Evolutionary conservation across 1,284 basidiomycete species (phyloP), one percentile per base, ranked within the genome.

Genomic region (Amylostereum areolatum): DNA sequence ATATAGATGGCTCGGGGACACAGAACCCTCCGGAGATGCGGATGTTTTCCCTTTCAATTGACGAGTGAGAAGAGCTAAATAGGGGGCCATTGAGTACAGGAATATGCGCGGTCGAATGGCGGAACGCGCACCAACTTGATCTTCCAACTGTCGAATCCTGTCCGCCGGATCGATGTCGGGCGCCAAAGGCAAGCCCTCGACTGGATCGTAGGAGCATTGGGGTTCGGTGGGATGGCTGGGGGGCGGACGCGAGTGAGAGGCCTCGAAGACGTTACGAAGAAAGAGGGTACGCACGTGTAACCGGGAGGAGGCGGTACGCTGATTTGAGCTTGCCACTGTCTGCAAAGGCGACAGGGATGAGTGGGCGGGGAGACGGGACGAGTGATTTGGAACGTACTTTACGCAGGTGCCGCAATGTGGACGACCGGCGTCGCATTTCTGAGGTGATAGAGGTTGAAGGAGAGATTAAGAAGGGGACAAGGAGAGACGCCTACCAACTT

Each of bases 401-500:
- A 88, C 77, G 60, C 88, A 91, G 43, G 88, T 90, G 37, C 81
- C 77, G 63, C 88, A 91, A 62, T 90, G 86, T 8, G 87, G 87
- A 52, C 89, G 79, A 43, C 81, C 76, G 41, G 87, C 87, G 64
- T 90, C 88, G 57, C 87, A 90, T 85, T 88, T 90, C 87, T 90
- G 45, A n/a, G 44, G 11, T 12, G 24, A 33, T 42, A 28, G n/a
- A 45, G 34, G 27, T 30, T 49, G 48, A 41, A 18, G 48, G 48
- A 56, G 30, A 30, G 29, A 34, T 49, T 46, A 32, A 31, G n/a
- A 58, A 44, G 52, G 37, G 46, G 35, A 27, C 37, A 25, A 31
- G 33, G 34, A 12, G 31, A 33, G 31, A 46, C 42, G 69, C 80
- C 57, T 64, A 89, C 88, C 56, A 90, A 77, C 66, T 90, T 90